Base-by-base conservation (phyloP, 345 rosid species). In the Draba incana region DNA sequence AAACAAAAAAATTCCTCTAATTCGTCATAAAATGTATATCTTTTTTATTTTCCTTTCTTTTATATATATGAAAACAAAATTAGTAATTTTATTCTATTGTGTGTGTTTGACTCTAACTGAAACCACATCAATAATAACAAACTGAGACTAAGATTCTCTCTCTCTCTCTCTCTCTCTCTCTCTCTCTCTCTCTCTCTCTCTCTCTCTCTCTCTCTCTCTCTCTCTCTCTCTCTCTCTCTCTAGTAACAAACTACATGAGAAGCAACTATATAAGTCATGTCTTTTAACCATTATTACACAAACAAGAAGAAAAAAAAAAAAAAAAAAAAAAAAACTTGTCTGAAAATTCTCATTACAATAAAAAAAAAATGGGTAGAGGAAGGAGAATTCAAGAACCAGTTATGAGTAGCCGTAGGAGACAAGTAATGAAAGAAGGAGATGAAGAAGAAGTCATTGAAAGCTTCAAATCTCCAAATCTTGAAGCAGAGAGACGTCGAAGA, bases 401-500 rank as follows among this genome's bases (percentile, higher is more conserved):
- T 4, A 74, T 8, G 42, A 48, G 6, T 5, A 62, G 11, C 81
- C 84, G 86, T 80, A 83, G 63, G 56, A 78, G 75, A 56, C 80
- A 80, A 64, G 66, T 74, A 60, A 78, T 65, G 9, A 37, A 67
- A 33, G 68, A 35, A 45, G 33, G 77, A 76, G 65, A 33, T 6
- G 61, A 16, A 8, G 70, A 72, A 27, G 86, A 79, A 6, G 80
- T 72, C 5, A 16, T 41, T 10, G 55, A 28, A 10, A 66, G 27
- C 23, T 88, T 27, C 82, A 89, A 78, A 75, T 91, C 95, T 23
- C 83, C 82, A 81, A 89, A 94, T 69, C 97, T 94, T 33, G 42
- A 75, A 4, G 92, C 96, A 0, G 97, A 94, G 84, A 82, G 99
- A 68, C 79, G 78, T 42, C 78, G 99, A 75, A 79, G 97, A 73